Base-by-base conservation (phyloP, 257 asterid species). In the Leonotis leonurus region DNA sequence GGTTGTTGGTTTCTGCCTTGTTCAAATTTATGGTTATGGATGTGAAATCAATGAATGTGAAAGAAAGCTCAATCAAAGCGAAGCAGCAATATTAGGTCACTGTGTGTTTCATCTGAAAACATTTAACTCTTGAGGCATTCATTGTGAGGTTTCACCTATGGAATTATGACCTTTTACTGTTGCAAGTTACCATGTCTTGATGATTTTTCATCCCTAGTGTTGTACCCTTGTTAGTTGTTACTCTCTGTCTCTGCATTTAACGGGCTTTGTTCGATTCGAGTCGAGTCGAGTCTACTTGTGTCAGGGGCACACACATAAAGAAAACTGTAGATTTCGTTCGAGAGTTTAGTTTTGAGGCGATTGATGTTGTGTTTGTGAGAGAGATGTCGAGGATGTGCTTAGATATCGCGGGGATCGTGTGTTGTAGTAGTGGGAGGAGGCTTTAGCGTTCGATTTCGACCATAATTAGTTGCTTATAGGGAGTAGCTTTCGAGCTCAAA, bases 1-100 rank as follows among this genome's bases (percentile, higher is more conserved):
- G 17, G 53, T 12, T 55, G 26, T 44, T 41, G 27, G 56, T 25
- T 68, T 46, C 35, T 18, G 24, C 41, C 39, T 11, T 3, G 6
- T 51, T 11, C 13, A 41, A 41, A 39, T 8, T 70, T 18, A 24
- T 52, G 27, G 11, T 40, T 20, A 4, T 66, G n/a, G 25, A 46
- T 45, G 60, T 36, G 49, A 55, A 25, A 44, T 56, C 26, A 53
- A 54, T 35, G 22, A 50, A 22, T 35, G 64, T 61, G n/a, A n/a
- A n/a, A n/a, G 16, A 32, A 55, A 13, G 20, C 20, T 68, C 62
- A 30, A 33, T 59, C 10, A 21, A 50, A 51, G 32, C 17, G 35
- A 61, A 24, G 69, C 74, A 25, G 45, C 62, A 36, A 30, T n/a
- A 3, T 26, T 70, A 30, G 69, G 75, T 48, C 62, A 50, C 56